phyloP scores from a whole-genome alignment of 73 alveolate genomes.

The Tetrahymena thermophila region DNA sequence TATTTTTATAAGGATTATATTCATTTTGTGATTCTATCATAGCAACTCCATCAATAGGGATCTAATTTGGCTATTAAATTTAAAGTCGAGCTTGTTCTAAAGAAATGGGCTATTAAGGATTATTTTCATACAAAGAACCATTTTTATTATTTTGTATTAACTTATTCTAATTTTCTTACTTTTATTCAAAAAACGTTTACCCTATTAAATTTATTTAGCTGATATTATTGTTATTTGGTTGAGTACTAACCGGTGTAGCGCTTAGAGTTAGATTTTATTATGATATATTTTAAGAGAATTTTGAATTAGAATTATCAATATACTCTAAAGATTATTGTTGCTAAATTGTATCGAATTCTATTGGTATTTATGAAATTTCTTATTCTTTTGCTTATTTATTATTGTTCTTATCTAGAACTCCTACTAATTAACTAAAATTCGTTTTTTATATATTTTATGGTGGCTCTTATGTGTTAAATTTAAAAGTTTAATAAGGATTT shows the following conservation, averaged over 20 bases:
- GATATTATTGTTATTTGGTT: neutral
- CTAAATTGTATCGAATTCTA: neutral
- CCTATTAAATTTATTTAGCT: neutral
- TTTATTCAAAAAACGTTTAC: neutral
- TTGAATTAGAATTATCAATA: neutral
- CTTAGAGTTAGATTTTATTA: neutral
- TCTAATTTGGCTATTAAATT: neutral
- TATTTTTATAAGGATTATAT: neutral
- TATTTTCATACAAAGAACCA: neutral
- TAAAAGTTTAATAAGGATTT: neutral
- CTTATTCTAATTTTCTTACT: neutral
- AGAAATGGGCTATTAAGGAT: no score
- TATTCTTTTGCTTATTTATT: neutral
- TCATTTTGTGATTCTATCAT: neutral
- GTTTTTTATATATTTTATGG: neutral
- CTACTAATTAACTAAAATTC: neutral
- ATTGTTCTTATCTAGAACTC: neutral
- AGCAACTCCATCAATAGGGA: neutral
- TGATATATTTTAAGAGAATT: neutral
- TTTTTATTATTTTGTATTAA: no score
- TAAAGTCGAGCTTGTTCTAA: neutral
- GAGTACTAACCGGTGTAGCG: neutral
- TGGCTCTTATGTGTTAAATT: neutral
- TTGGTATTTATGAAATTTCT: neutral
- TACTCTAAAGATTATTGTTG: neutral